These are phyloP conservation scores for Aspergillus sp. DNA, from an alignment of 2,329 filamentous ascomycete species.

Conservation along the genomic window DNA sequence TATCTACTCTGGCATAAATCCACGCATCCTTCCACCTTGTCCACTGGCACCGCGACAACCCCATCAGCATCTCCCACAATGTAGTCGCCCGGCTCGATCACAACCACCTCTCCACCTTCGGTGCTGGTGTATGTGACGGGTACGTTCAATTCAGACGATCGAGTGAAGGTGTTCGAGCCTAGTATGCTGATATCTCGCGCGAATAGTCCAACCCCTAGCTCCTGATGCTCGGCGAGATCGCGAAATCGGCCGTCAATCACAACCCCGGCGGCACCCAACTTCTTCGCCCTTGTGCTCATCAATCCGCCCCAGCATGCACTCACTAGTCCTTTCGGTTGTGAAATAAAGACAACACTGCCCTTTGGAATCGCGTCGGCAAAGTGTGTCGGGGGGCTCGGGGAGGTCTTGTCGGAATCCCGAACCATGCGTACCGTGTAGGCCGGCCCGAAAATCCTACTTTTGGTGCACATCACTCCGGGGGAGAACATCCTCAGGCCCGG, in stretches of 20 bases:
- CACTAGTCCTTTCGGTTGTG: slow-evolving; percentile 33
- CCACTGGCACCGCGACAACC: slow-evolving; percentile 20
- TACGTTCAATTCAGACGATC: slow-evolving; percentile 34
- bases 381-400: slow-evolving; percentile 30
- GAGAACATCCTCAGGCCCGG: slow-evolving; percentile 34
- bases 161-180: slow-evolving; percentile 36
- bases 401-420: slow-evolving; percentile 28
- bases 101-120: slow-evolving; percentile 21
- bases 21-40: slow-evolving; percentile 30
- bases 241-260: slow-evolving; percentile 42
- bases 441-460: slow-evolving; percentile 29
- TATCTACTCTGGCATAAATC: slow-evolving; percentile 33
- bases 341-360: slow-evolving; percentile 38
- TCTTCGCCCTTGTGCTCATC: slow-evolving; percentile 38
- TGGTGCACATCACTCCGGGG: slow-evolving; percentile 18
- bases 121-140: slow-evolving; percentile 30
- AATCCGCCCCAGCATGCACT: slow-evolving; percentile 42
- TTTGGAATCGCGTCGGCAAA: slow-evolving; percentile 37
- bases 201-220: slow-evolving; percentile 31
- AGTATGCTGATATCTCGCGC: slow-evolving; percentile 32
- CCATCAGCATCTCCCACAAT: slow-evolving; percentile 37
- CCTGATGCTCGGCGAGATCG: slow-evolving; percentile 35
- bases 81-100: slow-evolving; percentile 35
- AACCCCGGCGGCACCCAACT: slow-evolving; percentile 36
- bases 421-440: slow-evolving; percentile 37